phyloP scores from a whole-genome alignment of 805 yeast species.

The Candida qinlingensis region DNA sequence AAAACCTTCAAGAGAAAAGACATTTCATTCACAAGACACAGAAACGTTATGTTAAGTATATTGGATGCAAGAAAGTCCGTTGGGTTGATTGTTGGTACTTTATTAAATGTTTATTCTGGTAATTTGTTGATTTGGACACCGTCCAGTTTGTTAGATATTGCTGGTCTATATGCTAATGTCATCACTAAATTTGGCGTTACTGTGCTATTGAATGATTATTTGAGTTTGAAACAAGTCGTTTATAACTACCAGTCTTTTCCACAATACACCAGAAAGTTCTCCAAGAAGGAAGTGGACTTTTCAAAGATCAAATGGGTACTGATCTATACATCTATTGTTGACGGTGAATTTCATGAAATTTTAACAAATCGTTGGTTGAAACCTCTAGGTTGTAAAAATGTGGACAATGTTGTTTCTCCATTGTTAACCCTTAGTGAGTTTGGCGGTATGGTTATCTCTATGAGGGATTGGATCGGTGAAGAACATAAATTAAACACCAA shows the following conservation, averaged over 20 bases:
- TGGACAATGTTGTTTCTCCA: conserved; percentile 79
- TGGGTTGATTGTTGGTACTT: conserved; percentile 77
- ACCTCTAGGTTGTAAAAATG: conserved; percentile 79
- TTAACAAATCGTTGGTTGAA: conserved; percentile 84
- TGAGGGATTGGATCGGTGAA: conserved; percentile 85
- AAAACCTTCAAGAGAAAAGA: conserved; percentile 48
- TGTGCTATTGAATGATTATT: conserved; percentile 75
- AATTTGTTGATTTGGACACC: conserved; percentile 78
- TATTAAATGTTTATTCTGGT: conserved; percentile 82
- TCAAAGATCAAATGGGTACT: conserved; percentile 84
- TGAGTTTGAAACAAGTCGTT: conserved; percentile 84
- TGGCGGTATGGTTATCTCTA: conserved; percentile 91
- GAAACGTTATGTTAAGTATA: conserved; percentile 56
- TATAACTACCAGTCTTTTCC: conserved; percentile 92
- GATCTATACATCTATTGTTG: conserved; percentile 83
- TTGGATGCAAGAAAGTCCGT: conserved; percentile 73
- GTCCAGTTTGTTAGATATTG: conserved; percentile 62
- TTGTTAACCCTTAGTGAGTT: conserved; percentile 84
- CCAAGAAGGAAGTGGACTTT: conserved; percentile 67
- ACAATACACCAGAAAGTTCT: conserved; percentile 71
- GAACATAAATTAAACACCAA: conserved; percentile 56
- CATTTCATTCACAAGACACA: conserved; percentile 39
- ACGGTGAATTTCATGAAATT: conserved; percentile 88
- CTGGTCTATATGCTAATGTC: conserved; percentile 83
- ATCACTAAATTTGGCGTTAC: conserved; percentile 68